Evolutionary conservation across 805 yeast genomes (phyloP).

Genomic region (Starmera amethionina): DNA sequence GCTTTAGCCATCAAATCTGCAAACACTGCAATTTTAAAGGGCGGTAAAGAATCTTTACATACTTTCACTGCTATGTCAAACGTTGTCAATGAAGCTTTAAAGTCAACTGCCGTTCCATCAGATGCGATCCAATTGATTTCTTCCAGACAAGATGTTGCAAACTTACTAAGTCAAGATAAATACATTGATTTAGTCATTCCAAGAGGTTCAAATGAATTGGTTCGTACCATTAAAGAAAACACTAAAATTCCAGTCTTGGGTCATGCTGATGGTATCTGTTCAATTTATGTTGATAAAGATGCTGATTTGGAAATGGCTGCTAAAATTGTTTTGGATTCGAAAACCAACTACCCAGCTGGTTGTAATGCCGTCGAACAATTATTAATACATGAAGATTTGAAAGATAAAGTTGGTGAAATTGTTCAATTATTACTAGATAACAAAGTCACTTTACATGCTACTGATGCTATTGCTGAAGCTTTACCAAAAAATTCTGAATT

Average conservation of each 20-base stretch:
- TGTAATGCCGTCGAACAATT: conserved; percentile 94
- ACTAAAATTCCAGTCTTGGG: conserved; percentile 97
- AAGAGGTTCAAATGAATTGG: conserved; percentile 93
- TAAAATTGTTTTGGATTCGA: conserved; percentile 71
- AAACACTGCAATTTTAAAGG: conserved; percentile 92
- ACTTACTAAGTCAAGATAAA: conserved; percentile 72
- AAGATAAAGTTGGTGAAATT: conserved; percentile 25
- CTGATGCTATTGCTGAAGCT: conserved; percentile 33
- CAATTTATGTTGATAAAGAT: conserved; percentile 69
- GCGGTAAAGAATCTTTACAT: conserved; percentile 87
- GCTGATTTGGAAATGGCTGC: conserved; percentile 75
- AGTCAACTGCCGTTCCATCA: conserved; percentile 59
- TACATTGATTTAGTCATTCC: conserved; percentile 95
- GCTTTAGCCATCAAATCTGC: conserved; percentile 95
- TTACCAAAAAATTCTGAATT: conserved; percentile 18
- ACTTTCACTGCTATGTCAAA: conserved; percentile 78
- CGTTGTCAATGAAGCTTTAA: conserved; percentile 53
- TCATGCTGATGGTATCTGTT: conserved; percentile 97
- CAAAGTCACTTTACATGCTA: conserved; percentile 67
- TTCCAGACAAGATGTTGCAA: conserved; percentile 85
- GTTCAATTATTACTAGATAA: conserved; percentile 41
- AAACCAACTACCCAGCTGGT: conserved; percentile 98
- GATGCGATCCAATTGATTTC: conserved; percentile 80
- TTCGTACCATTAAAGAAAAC: conserved; percentile 70
- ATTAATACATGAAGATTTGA: conserved; percentile 43